A percentile compares a stretch with the other conserved stretches of the same genome.
Evolutionary conservation across 768 basidiomycete genomes (phyloP).

Genomic region (Leucosporidium creatinivorum): DNA sequence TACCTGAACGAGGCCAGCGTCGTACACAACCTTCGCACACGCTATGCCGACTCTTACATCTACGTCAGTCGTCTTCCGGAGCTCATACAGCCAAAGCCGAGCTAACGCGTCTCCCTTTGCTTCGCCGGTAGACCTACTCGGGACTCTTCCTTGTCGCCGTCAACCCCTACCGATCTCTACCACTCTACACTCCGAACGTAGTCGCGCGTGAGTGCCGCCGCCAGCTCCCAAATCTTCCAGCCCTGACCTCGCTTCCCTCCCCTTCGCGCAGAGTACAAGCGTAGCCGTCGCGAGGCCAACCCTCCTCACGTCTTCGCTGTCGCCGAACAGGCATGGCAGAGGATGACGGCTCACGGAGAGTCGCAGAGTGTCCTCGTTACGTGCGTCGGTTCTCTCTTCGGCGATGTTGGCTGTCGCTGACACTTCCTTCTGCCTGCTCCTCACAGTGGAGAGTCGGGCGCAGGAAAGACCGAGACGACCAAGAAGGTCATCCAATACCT

Average conservation of each 20-base stretch:
- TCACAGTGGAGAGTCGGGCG: constrained; percentile 91
- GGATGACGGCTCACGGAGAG: constrained; percentile 94
- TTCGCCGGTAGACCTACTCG: constrained; percentile 65
- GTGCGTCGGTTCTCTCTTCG: constrained; percentile 48
- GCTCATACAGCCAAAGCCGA: constrained; percentile 23
- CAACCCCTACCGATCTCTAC: constrained; percentile 89
- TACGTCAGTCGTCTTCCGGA: constrained; percentile 56
- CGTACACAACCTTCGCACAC: constrained; percentile 87
- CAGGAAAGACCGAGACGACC: constrained; percentile 94
- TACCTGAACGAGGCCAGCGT: constrained; percentile 98
- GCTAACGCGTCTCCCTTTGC: neutral
- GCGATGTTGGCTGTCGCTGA: constrained; percentile 24
- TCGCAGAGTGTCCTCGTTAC: constrained; percentile 92
- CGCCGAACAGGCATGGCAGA: constrained; percentile 94
- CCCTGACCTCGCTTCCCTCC: constrained; percentile 23
- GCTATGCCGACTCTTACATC: constrained; percentile 85
- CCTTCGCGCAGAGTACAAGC: constrained; percentile 55
- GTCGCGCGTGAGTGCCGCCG: constrained; percentile 54
- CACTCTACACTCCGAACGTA: constrained; percentile 81
- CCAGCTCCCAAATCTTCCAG: neutral
- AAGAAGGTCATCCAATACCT: constrained; percentile 99
- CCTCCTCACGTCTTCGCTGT: constrained; percentile 96
- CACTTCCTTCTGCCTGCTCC: neutral
- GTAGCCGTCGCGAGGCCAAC: constrained; percentile 75
- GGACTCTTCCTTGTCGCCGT: constrained; percentile 97